Evolutionary conservation across 2,329 filamentous ascomycete genomes (phyloP), one percentile per base, ranked within the genome.

Genomic region (Pseudohalonectria lignicola): DNA sequence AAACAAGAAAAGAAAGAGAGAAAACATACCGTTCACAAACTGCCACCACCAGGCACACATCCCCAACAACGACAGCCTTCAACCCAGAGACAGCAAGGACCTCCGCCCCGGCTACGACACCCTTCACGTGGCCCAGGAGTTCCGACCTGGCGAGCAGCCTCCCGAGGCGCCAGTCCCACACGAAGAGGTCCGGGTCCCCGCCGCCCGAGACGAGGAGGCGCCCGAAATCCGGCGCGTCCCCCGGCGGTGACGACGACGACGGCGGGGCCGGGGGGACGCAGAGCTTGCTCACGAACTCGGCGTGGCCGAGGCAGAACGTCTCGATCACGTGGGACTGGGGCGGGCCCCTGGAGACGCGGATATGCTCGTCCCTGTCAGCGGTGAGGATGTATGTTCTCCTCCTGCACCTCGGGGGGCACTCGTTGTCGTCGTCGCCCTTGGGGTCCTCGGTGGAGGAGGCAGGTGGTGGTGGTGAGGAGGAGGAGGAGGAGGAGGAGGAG

Each of bases 281-380:
- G 31, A 98, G 63, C 41, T 76, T 78, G 61, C 72, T 86, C 46
- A 98, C 69, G 55, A 96, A 96, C 28, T 88, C 76, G 37, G 70
- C 77, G 59, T 98, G 92, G 4, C 87, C 90, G 3, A 95, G 71
- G 54, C 90, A 96, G 59, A 84, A 96, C 0, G 71, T 71, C 58
- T 96, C 87, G 45, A 95, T 93, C 43, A 96, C 69, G 56, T 95
- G 82, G 1, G 86, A 70, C 56, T 96, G 88, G 1, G 86, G 83
- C 12, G 79, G 69, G 29, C 81, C 86, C 41, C 86, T 74, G 35
- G 86, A 94, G 16, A 95, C 69, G 28, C 92, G 82, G 51, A 98
- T 90, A 59, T 98, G 92, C 42, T 77, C 67, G 52, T 76, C 72
- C 11, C 73, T 64, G 45, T 76, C 68, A 5, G 62, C 65, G 0